Evolutionary conservation across 2,329 filamentous ascomycete genomes (phyloP).

Genomic region (Aspergillus sp.): DNA sequence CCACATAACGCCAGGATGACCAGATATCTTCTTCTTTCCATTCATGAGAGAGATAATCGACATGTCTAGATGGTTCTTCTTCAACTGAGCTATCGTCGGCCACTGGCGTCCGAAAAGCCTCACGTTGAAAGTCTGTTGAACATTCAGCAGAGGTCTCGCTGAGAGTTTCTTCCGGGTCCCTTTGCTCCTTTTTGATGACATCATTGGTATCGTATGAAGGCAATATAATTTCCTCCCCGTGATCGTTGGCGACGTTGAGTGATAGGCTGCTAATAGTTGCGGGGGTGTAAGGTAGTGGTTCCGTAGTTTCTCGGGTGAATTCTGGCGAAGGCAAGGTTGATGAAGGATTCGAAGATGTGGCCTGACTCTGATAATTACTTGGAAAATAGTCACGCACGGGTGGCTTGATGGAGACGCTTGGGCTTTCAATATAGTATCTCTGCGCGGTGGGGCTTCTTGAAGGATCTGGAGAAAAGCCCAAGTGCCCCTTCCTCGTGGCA

Average conservation of each 20-base stretch:
- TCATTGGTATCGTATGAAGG: constrained; percentile 42
- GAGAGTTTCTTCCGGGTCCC: constrained; percentile 4
- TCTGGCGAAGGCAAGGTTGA: constrained; percentile 35
- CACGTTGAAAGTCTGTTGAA: constrained; percentile 49
- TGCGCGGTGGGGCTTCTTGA: constrained; percentile 25
- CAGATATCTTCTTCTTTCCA: constrained; percentile 97
- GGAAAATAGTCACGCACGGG: constrained; percentile 22
- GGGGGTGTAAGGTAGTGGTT: constrained; percentile 30
- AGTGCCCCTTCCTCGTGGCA: constrained; percentile 24
- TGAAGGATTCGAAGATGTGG: constrained; percentile 29
- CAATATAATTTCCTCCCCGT: constrained; percentile 37
- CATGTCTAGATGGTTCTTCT: constrained; percentile 73
- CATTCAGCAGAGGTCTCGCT: constrained; percentile 18
- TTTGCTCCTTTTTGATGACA: constrained; percentile 43
- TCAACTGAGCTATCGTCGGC: constrained; percentile 77
- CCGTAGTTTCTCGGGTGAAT: constrained; percentile 24
- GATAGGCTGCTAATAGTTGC: constrained; percentile 35
- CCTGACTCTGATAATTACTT: constrained; percentile 18
- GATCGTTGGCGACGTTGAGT: constrained; percentile 20
- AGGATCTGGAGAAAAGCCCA: constrained; percentile 27
- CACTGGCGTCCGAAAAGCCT: constrained; percentile 57
- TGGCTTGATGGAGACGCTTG: constrained; percentile 18
- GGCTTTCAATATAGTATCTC: constrained; percentile 26
- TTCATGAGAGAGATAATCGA: constrained; percentile 91
- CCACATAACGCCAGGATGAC: constrained; percentile 93